Evolutionary conservation across 495 filamentous ascomycete genomes (phyloP).

Genomic region (Glonium stellatum): DNA sequence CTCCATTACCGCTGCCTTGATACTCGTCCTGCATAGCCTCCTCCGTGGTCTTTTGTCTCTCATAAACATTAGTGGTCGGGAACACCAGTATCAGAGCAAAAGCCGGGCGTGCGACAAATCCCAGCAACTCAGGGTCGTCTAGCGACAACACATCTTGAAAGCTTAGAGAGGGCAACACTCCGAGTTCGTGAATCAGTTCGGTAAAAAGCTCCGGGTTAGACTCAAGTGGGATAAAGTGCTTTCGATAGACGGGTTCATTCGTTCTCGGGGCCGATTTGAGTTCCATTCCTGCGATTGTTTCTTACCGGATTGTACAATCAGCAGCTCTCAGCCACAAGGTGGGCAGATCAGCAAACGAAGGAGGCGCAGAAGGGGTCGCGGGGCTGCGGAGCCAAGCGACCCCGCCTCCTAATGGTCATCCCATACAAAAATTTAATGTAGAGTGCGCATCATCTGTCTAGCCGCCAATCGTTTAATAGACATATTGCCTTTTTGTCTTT

Average conservation of each 20-base stretch:
- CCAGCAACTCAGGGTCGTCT: constrained; percentile 30
- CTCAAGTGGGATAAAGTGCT: constrained; percentile 25
- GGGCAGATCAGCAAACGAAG: too few relatives aligned
- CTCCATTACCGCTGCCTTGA: constrained; percentile 15
- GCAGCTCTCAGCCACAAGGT: too few relatives aligned
- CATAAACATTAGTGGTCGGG: constrained; percentile 20
- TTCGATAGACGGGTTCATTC: constrained; percentile 8
- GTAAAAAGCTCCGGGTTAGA: constrained; percentile 40
- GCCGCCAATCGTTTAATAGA: too few relatives aligned
- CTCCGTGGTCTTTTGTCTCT: constrained; percentile 30
- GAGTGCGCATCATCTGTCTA: too few relatives aligned
- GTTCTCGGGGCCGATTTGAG: background rate
- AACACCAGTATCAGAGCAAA: constrained; percentile 28
- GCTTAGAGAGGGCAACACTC: constrained; percentile 19
- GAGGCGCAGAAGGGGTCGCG: too few relatives aligned
- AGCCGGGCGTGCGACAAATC: constrained; percentile 23
- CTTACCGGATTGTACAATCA: too few relatives aligned
- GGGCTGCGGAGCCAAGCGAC: too few relatives aligned
- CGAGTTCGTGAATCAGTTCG: constrained; percentile 33
- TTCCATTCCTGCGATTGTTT: too few relatives aligned
- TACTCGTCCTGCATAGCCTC: constrained; percentile 29
- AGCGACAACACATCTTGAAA: constrained; percentile 34
- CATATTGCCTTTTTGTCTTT: too few relatives aligned
- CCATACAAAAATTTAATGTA: too few relatives aligned
- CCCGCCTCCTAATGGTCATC: too few relatives aligned